Evolutionary conservation across 2,329 filamentous ascomycete genomes (phyloP), one percentile per base, ranked within the genome.

Genomic region (Arthrobotrys iridis): DNA sequence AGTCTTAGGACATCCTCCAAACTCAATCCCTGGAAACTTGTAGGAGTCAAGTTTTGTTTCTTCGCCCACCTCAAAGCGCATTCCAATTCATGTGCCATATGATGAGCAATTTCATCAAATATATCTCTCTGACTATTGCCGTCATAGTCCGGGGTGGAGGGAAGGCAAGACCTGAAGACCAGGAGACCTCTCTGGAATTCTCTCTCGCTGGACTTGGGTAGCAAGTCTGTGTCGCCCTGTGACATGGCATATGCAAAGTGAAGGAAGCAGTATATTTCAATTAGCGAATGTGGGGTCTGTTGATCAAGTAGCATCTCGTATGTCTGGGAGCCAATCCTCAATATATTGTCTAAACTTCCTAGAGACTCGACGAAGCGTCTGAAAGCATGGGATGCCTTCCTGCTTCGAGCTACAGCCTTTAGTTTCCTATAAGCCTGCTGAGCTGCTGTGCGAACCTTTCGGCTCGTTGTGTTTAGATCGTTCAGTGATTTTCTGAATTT

Each of bases 191-290:
- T 58, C 18, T 75, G 63, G 57, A 63, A 75, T 35, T 75, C 71
- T 20, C 26, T 45, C 37, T 75, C 63, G 33, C 48, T 59, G 7
- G 71, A 68, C 22, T 48, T 67, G 0, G 71, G 63, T 7, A 75
- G 15, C 5, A 75, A 41, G 15, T 75, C 71, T 26, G 57, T 75
- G 24, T 75, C 71, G 2, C 71, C 71, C 52, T 75, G 71, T 10
- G 71, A 75, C 71, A 75, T 75, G 37, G 71, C 71, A 26, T 75
- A 75, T 13, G 71, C 71, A 41, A 75, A 75, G n/a, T 75, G 71
- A 10, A 75, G 63, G 48, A 75, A 75, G 41, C 71, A 75, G 48
- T 75, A 75, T n/a, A 75, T 75, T 63, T 75, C 55, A 28, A 63
- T 68, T 15, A 75, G 57, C n/a, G 63, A 68, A 30, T 68, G 63